A percentile compares a stretch with the other conserved stretches of the same genome.
phyloP scores from a whole-genome alignment of 2,329 filamentous ascomycete genomes.

The Cephalotrichum gorgonifer region DNA sequence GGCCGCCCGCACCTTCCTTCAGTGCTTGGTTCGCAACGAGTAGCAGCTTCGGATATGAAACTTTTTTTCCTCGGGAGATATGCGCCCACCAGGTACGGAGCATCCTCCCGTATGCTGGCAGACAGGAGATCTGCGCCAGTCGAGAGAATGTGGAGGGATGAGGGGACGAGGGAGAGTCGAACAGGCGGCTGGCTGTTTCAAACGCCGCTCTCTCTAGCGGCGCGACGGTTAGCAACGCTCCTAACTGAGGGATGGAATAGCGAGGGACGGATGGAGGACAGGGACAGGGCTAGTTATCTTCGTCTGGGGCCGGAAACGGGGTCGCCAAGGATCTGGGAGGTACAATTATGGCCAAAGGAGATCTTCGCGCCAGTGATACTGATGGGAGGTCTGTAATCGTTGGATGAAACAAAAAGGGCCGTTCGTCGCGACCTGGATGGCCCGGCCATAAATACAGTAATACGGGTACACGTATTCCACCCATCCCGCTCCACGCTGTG shows the following conservation, averaged over 20 bases:
- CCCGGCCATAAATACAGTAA: no score
- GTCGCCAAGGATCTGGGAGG: background rate
- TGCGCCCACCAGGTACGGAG: background rate
- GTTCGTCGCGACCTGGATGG: conserved; percentile 1
- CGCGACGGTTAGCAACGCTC: background rate
- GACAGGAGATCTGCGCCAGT: background rate
- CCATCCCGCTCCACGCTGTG: no score
- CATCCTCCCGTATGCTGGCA: background rate
- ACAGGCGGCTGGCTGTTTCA: background rate
- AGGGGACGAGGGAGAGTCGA: no score
- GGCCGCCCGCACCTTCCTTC: no score
- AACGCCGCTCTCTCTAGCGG: no score
- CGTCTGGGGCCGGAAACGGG: background rate
- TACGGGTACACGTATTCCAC: no score
- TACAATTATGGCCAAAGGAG: background rate
- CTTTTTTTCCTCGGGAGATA: background rate
- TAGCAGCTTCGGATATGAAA: background rate
- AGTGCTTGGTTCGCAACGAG: background rate
- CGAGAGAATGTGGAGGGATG: background rate
- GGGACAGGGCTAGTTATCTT: no score
- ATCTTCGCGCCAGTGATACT: background rate
- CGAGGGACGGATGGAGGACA: no score
- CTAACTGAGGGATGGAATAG: no score
- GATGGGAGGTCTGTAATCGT: background rate
- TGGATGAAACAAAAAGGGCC: conserved; percentile 2